Evolutionary conservation across 345 rosid genomes (phyloP).

Genomic region (Salix exigua): DNA sequence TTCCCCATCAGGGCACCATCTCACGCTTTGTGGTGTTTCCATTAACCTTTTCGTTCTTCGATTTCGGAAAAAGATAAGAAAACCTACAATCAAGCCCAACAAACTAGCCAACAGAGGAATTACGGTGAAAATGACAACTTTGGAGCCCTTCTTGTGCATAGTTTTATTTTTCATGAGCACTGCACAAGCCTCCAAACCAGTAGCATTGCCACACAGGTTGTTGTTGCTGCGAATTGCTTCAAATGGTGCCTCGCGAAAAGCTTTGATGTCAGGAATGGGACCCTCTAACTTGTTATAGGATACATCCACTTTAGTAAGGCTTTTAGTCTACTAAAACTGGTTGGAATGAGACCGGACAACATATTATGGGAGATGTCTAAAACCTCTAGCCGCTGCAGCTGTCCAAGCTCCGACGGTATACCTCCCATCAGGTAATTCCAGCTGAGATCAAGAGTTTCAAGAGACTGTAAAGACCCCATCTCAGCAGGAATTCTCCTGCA

Average conservation of each 20-base stretch:
- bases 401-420: not conserved
- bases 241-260: conserved; percentile 19
- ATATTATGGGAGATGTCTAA: conserved; percentile 9
- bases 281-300: conserved; percentile 19
- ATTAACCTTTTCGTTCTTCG: too few relatives aligned
- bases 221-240: conserved; percentile 5
- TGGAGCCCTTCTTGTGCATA: not conserved
- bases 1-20: not conserved
- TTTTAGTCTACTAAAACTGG: not conserved
- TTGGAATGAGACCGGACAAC: conserved; percentile 9
- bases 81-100: too few relatives aligned
- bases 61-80: too few relatives aligned
- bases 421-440: conserved; percentile 6
- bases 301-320: conserved; percentile 10
- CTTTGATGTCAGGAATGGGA: conserved; percentile 2
- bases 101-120: not conserved
- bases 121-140: not conserved
- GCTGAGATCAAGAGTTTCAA: conserved; percentile 17
- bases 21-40: not conserved
- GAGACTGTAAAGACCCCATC: not conserved
- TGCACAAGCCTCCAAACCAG: conserved; percentile 3
- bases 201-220: conserved; percentile 15
- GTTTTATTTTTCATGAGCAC: not conserved
- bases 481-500: not conserved
- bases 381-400: not conserved